Evolutionary conservation across 345 rosid species (phyloP), one percentile per base, ranked within the genome.

Genomic region (Noccaea bulbosa): DNA sequence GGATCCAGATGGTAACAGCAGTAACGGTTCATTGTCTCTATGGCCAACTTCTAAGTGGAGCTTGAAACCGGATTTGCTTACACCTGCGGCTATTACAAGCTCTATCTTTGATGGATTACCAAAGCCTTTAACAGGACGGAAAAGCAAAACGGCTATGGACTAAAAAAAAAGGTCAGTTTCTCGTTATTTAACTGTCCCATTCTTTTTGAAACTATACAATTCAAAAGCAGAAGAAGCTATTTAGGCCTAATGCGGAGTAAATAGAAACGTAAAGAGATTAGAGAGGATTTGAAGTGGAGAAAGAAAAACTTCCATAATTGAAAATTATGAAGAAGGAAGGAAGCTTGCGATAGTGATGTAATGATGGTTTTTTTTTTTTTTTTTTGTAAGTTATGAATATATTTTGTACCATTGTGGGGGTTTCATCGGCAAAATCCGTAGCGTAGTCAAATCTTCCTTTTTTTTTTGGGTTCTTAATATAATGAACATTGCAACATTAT

Each of bases 101-200:
- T 89, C 98, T 2, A 90, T 90, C 62, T 85, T 93, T 62, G 98
- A 91, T 77, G 94, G 96, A n/a, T 81, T 84, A 64, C 79, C 79
- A 56, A 76, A 69, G 62, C 79, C 79, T 11, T 76, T 76, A 76
- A 76, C 92, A 8, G 92, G 84, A 35, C 80, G 91, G 53, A 84
- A 65, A 79, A 84, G 79, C 84, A 88, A 91, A 81, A 82, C 97
- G 3, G 98, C 98, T 4, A 72, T 90, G 59, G 98, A 93, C 85
- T 93, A 33, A 62, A 81, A 11, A 27, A 11, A 27, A 63, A 49
- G 68, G 74, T 65, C 64, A 50, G 76, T 56, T 76, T 58, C 64
- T 77, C 8, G 63, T 50, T 65, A 57, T 71, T 22, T 47, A 34
- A 49, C 62, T 50, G 43, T 33, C 61, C 32, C n/a, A 71, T 71